Conservation (phyloP, 352 stramenopile genomes). For the Phytopythium kandeliae region DNA sequence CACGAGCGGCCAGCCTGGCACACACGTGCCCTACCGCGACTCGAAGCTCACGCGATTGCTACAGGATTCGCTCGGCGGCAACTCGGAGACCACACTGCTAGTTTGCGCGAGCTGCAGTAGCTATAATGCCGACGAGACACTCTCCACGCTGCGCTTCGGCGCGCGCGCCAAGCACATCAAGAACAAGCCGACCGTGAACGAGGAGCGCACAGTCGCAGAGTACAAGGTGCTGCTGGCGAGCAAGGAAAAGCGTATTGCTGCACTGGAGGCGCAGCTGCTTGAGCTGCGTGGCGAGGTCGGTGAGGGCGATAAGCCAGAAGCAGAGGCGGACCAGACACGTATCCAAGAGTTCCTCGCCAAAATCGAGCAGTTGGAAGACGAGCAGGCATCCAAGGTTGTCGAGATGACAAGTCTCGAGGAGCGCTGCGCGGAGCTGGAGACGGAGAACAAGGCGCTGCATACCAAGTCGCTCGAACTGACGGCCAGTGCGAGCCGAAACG, state of each 20-base stretch:
- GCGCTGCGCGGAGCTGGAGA: slow-evolving; percentile 45
- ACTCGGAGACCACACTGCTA: slow-evolving; percentile 65
- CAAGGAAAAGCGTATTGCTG: slow-evolving; percentile 50
- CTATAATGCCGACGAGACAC: slow-evolving; percentile 68
- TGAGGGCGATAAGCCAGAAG: neutral
- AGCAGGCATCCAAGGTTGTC: slow-evolving; percentile 41
- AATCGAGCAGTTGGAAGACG: slow-evolving; percentile 58
- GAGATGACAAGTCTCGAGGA: slow-evolving; percentile 53
- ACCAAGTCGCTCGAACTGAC: slow-evolving; percentile 33
- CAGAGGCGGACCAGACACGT: slow-evolving; percentile 8
- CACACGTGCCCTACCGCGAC: slow-evolving; percentile 90
- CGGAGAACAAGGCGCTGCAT: slow-evolving; percentile 27
- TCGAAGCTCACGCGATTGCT: slow-evolving; percentile 86
- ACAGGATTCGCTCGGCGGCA: slow-evolving; percentile 78
- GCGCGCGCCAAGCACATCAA: slow-evolving; percentile 74
- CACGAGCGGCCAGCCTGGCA: slow-evolving; percentile 73
- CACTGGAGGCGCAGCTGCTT: slow-evolving; percentile 29
- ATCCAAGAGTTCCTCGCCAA: slow-evolving; percentile 36
- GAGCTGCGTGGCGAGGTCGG: slow-evolving; percentile 7
- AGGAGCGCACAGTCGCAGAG: slow-evolving; percentile 87
- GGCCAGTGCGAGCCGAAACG: slow-evolving; percentile 30
- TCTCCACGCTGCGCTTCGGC: slow-evolving; percentile 73
- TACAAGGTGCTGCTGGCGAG: slow-evolving; percentile 58
- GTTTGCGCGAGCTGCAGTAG: slow-evolving; percentile 59
- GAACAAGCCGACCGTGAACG: slow-evolving; percentile 75